Conservation (phyloP, 2,329 filamentous ascomycete genomes). For the Colletotrichum siamense region DNA sequence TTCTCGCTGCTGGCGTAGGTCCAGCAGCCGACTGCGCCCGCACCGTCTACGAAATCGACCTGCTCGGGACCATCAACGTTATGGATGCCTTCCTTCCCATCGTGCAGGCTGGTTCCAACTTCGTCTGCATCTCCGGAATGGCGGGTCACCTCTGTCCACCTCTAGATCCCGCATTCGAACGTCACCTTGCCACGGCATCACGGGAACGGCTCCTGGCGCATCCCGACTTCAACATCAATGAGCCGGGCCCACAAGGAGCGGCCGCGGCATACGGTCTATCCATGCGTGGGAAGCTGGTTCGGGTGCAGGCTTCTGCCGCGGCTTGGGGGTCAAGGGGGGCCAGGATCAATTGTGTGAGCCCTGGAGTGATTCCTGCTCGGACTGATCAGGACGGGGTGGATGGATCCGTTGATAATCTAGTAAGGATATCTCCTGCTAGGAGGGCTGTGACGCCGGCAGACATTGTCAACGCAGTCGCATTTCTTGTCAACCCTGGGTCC, state of each 20-base stretch:
- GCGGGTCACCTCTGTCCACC: neutral
- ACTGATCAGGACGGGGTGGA: neutral
- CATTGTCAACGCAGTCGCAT: neutral
- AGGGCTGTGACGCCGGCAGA: neutral
- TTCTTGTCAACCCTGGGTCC: neutral
- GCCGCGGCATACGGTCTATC: neutral
- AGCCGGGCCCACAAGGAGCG: neutral
- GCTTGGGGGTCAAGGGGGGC: neutral
- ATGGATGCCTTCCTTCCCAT: neutral
- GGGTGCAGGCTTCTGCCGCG: neutral
- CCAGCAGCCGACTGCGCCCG: neutral
- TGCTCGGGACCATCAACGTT: neutral
- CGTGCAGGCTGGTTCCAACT: neutral
- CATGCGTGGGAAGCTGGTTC: neutral
- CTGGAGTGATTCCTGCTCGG: neutral
- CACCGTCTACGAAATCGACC: neutral
- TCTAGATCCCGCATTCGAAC: neutral
- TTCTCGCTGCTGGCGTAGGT: neutral
- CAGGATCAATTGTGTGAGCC: neutral
- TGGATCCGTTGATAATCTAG: neutral
- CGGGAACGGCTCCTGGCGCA: neutral
- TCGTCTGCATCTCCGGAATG: neutral
- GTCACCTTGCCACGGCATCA: neutral
- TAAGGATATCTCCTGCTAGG: neutral
- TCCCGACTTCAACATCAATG: neutral